Evolutionary conservation across 2,329 filamentous ascomycete species (phyloP).

Genomic region (Neurospora sp.): DNA sequence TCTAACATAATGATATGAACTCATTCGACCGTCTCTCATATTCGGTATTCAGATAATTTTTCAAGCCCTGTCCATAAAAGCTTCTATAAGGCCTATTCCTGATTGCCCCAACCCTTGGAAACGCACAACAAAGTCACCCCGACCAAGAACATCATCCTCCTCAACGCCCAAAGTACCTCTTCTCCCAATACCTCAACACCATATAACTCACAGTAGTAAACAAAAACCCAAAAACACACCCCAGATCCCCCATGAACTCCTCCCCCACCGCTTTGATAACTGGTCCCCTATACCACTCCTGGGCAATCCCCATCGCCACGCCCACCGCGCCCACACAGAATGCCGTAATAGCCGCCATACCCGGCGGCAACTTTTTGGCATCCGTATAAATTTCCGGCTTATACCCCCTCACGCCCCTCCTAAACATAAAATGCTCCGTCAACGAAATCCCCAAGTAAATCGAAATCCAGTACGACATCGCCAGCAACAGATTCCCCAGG

Average conservation of each 20-base stretch:
- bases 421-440: conserved; percentile 27
- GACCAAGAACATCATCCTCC: background rate
- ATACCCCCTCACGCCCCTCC: conserved; percentile 40
- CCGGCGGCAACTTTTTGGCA: conserved; percentile 27
- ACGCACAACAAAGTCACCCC: background rate
- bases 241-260: conserved; percentile 35
- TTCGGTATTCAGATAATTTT: background rate
- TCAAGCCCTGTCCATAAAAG: background rate
- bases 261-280: conserved; percentile 48
- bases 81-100: background rate
- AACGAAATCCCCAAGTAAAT: conserved; percentile 53
- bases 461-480: conserved; percentile 59
- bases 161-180: conserved; percentile 29
- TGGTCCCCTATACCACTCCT: conserved; percentile 59
- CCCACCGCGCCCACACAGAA: conserved; percentile 56
- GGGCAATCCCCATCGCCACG: conserved; percentile 60
- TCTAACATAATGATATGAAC: background rate
- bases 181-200: conserved; percentile 35
- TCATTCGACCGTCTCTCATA: background rate
- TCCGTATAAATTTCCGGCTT: conserved; percentile 30
- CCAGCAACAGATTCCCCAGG: conserved; percentile 30
- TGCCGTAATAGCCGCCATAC: conserved; percentile 26
- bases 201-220: conserved; percentile 46
- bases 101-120: background rate
- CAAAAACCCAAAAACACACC: conserved; percentile 55